phyloP scores from a whole-genome alignment of 768 basidiomycete species.

The Leccinum pellstonianum region DNA sequence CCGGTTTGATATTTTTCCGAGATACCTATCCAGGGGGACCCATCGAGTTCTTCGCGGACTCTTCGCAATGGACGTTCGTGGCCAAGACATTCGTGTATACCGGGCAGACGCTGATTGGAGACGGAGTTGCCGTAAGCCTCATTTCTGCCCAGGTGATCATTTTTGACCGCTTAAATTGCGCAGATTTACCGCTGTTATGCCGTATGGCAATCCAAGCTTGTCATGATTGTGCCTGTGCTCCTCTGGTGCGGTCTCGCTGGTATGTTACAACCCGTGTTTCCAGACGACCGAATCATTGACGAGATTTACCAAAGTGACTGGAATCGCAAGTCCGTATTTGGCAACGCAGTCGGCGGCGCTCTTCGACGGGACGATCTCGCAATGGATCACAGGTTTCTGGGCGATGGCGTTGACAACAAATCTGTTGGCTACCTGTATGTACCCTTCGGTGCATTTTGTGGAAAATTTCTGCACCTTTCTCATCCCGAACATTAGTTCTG shows the following conservation, averaged over 20 bases:
- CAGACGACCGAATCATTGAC: neutral
- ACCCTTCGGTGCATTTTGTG: neutral
- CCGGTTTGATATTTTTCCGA: neutral
- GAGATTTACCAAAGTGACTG: constrained; percentile 8
- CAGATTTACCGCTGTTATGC: neutral
- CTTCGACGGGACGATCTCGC: neutral
- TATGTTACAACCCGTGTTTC: neutral
- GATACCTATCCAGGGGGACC: neutral
- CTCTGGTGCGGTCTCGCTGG: neutral
- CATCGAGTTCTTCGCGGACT: neutral
- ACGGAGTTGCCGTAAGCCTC: neutral
- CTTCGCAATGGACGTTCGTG: neutral
- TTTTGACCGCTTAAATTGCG: neutral
- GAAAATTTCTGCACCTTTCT: neutral
- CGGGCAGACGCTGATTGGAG: neutral
- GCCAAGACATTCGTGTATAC: neutral
- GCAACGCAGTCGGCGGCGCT: neutral
- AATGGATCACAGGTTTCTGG: constrained; percentile 1
- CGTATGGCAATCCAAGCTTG: neutral
- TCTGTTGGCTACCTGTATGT: constrained; percentile 1
- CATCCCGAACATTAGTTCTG: neutral
- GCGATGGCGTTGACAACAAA: constrained; percentile 1
- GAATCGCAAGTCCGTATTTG: constrained; percentile 14
- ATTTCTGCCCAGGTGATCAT: neutral
- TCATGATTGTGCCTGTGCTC: neutral